Percentiles rank a stretch among this genome's conserved stretches.
phyloP scores from a whole-genome alignment of 2,329 filamentous ascomycete genomes.

The Pseudogymnoascus sp. region DNA sequence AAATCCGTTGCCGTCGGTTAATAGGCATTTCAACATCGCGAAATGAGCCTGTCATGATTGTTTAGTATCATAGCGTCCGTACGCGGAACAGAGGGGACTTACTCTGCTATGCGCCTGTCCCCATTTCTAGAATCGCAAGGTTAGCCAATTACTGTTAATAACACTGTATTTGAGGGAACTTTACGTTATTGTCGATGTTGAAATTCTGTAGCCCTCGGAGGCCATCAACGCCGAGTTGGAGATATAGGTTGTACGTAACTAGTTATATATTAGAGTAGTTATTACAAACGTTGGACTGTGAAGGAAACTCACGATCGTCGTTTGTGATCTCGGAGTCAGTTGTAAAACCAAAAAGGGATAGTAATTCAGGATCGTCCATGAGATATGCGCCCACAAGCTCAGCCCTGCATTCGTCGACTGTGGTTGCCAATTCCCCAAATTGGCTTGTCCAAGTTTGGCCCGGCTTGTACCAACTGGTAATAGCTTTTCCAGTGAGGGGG shows the following conservation, averaged over 20 bases:
- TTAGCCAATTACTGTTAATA: neutral
- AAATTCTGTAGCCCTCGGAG: constrained; percentile 34
- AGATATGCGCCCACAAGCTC: constrained; percentile 38
- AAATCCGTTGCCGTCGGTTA: constrained; percentile 46
- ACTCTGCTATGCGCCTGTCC: constrained; percentile 37
- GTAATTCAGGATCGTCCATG: constrained; percentile 36
- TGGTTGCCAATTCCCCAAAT: constrained; percentile 52
- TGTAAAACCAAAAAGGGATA: constrained; percentile 37
- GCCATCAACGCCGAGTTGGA: constrained; percentile 36
- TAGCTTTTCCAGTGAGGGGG: constrained; percentile 46
- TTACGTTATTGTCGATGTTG: constrained; percentile 29
- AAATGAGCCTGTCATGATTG: constrained; percentile 47
- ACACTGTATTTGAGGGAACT: neutral
- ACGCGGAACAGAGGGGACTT: constrained; percentile 12
- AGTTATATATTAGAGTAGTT: neutral
- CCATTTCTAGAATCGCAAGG: constrained; percentile 31
- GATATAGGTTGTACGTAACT: constrained; percentile 37
- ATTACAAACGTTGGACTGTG: constrained; percentile 11
- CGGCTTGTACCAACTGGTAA: constrained; percentile 52
- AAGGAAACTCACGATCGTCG: constrained; percentile 31
- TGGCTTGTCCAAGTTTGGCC: constrained; percentile 58
- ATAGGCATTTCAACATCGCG: constrained; percentile 53
- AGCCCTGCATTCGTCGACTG: constrained; percentile 50
- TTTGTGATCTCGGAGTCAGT: constrained; percentile 31
- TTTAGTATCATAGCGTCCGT: constrained; percentile 2